Evolutionary conservation across 176 grass and related monocot genomes (phyloP).

Genomic region (Triticum urartu): DNA sequence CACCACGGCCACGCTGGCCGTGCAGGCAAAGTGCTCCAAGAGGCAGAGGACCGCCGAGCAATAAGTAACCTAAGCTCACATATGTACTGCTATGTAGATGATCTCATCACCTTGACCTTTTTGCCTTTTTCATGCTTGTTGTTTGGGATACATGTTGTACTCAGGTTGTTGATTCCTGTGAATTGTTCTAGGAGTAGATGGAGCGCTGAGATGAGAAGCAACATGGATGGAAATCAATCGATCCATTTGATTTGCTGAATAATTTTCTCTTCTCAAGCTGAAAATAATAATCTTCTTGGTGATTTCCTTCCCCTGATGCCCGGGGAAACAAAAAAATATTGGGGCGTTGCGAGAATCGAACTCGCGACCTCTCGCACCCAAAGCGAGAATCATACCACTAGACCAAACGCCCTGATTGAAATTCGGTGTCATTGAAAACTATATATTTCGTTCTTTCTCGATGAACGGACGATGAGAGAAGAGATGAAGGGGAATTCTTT

Average conservation of each 20-base stretch:
- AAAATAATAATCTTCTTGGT: too few species aligned
- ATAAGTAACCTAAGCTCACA: conserved; percentile 20
- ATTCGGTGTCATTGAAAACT: accelerated
- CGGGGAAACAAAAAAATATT: not conserved
- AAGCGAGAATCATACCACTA: conserved; percentile 99
- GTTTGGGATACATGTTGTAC: conserved; percentile 25
- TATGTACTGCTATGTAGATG: not conserved
- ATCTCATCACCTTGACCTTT: not conserved
- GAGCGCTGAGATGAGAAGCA: conserved; percentile 26
- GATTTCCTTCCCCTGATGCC: too few species aligned
- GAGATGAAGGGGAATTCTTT: too few species aligned
- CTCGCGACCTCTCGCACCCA: conserved; percentile 98
- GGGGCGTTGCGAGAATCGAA: conserved; percentile 55
- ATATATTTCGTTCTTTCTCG: too few species aligned
- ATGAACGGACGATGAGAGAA: too few species aligned
- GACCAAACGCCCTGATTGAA: conserved; percentile 73
- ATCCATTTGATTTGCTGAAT: not conserved
- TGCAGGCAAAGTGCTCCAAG: conserved; percentile 91
- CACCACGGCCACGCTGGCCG: conserved; percentile 68
- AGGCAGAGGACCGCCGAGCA: conserved; percentile 26
- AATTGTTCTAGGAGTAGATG: conserved; percentile 17
- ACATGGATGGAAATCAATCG: conserved; percentile 20
- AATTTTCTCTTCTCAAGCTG: not conserved
- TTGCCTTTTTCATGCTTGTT: not conserved
- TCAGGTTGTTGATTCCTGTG: not conserved